Base-by-base conservation (phyloP, 331 rosid species). In the Quercus phellos region DNA sequence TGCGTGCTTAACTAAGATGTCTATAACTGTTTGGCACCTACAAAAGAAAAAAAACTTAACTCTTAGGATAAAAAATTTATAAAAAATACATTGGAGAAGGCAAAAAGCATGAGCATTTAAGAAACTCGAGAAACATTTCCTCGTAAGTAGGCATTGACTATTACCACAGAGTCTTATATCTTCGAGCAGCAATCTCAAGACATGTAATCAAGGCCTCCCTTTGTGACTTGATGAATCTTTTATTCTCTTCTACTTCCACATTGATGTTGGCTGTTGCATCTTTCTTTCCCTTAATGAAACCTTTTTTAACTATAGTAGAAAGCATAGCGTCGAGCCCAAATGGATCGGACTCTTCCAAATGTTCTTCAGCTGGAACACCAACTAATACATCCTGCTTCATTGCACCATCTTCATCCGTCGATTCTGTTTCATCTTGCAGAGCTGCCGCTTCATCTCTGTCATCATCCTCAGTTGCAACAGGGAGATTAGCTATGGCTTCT, bases 271-370 rank as follows among this genome's bases (percentile, higher is more conserved):
- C 75, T 51, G 79, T 64, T 26, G 60, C 77, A 8, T 86, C 97
- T 81, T 80, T 89, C 80, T 93, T 93, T 42, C 68, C 90, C 81
- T 83, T 91, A 5, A 66, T 92, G 64, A 88, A 94, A 72, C 85
- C 82, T 84, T 89, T 91, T 87, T 85, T 91, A 21, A 69, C 59
- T 24, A 93, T 77, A 72, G 79, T 87, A 30, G 92, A 79, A 77
- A 92, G 78, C 60, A 94, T 79, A 64, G 94, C 92, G 76, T 95
- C 94, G 55, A 95, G 96, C 81, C 99, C 99, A 80, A 95, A 95
- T 0, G 96, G 99, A 71, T 95, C 99, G 22, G 87, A 86, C 77
- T 84, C 92, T 82, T 80, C 79, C 63, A 73, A 74, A 56, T 80
- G 78, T 58, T 82, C 87, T 43, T 88, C 79, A 22, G 77, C 83